A percentile compares a stretch with the other conserved stretches of the same genome.
These are phyloP conservation scores for Inga leiocalycina DNA, from an alignment of 306 rosid genomes.

Conservation along the genomic window DNA sequence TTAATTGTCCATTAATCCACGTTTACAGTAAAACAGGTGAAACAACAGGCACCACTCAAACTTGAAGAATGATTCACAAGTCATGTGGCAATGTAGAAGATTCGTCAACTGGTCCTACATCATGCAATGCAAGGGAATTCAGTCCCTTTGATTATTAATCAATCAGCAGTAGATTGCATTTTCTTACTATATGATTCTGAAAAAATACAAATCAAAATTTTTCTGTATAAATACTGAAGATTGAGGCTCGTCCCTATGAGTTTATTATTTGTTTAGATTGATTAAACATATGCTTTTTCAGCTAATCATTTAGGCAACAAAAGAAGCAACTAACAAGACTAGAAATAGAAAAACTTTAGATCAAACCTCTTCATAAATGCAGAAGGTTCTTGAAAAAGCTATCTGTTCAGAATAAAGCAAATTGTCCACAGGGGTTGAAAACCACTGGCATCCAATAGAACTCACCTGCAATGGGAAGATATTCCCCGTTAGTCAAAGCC, in stretches of 20 bases:
- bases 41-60: constrained; percentile 5
- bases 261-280: neutral
- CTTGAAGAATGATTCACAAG: neutral
- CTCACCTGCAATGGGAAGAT: constrained; percentile 53
- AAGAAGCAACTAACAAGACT: constrained; percentile 31
- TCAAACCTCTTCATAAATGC: constrained; percentile 84
- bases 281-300: constrained; percentile 10
- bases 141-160: neutral
- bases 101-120: neutral
- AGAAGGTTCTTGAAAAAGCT: constrained; percentile 86
- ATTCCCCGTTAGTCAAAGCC: constrained; percentile 20
- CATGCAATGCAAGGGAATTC: neutral
- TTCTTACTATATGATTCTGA: neutral
- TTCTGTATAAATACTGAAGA: neutral
- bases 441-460: constrained; percentile 83
- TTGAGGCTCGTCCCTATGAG: neutral
- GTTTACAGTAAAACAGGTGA: neutral
- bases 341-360: constrained; percentile 22
- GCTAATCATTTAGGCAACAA: constrained; percentile 7
- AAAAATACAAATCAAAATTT: neutral
- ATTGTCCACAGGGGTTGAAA: constrained; percentile 55
- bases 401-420: constrained; percentile 59
- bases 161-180: neutral
- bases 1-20: constrained; percentile 26
- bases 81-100: neutral